These are phyloP conservation scores for Arxiozyma heterogenica DNA, from an alignment of 1,139 yeast species.

Conservation along the genomic window DNA sequence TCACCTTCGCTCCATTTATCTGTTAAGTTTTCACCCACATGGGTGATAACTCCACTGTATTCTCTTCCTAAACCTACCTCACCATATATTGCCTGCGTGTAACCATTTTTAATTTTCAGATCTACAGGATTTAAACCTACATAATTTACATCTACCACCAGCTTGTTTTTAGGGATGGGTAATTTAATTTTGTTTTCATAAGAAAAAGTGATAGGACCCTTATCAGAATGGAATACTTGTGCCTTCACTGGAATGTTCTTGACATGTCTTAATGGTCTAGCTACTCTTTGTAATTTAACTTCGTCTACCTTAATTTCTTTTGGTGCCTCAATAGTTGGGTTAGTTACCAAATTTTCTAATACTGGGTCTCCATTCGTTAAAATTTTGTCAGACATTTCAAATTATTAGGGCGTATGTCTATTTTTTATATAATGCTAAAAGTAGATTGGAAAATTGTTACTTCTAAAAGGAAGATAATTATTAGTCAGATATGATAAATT, in stretches of 20 bases:
- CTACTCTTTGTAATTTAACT: slow-evolving; percentile 29
- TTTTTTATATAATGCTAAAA: no score
- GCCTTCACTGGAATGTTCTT: slow-evolving; percentile 34
- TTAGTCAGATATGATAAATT: not conserved
- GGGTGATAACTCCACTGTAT: slow-evolving; percentile 53
- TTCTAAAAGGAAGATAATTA: not conserved
- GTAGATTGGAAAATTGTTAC: not conserved
- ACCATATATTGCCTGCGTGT: slow-evolving; percentile 32
- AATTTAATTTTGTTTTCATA: slow-evolving; percentile 35
- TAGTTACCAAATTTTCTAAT: slow-evolving; percentile 10
- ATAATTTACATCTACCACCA: slow-evolving; percentile 45
- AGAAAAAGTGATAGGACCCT: slow-evolving; percentile 33
- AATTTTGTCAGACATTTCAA: slow-evolving; percentile 11
- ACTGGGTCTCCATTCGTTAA: slow-evolving; percentile 11
- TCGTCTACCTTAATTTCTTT: slow-evolving; percentile 18
- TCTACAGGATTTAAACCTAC: slow-evolving; percentile 54
- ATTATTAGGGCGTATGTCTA: not conserved
- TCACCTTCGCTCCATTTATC: slow-evolving; percentile 47
- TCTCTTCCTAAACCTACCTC: slow-evolving; percentile 61
- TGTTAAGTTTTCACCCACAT: slow-evolving; percentile 42
- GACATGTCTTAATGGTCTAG: slow-evolving; percentile 36
- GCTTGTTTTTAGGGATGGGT: slow-evolving; percentile 38
- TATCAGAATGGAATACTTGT: slow-evolving; percentile 31
- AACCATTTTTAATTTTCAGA: slow-evolving; percentile 36
- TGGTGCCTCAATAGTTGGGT: slow-evolving; percentile 14